phyloP scores from a whole-genome alignment of 2,329 filamentous ascomycete genomes.

The Parafenestella ontariensis region DNA sequence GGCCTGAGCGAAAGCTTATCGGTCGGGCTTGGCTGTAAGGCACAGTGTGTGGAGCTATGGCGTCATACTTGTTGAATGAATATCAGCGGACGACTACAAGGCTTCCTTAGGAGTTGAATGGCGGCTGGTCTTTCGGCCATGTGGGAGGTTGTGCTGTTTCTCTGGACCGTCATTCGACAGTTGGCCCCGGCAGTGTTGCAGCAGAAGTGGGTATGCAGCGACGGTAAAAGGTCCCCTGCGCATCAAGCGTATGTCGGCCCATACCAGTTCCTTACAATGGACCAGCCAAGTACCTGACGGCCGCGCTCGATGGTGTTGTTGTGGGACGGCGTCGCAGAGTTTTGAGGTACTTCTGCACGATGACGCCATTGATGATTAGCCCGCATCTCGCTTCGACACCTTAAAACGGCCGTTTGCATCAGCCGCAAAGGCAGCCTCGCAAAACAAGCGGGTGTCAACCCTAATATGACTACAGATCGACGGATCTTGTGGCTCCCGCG shows the following conservation, averaged over 20 bases:
- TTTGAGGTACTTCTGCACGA: conserved; percentile 23
- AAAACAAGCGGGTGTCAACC: not conserved
- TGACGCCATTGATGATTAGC: conserved; percentile 34
- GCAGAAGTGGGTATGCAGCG: conserved; percentile 28
- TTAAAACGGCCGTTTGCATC: conserved; percentile 4
- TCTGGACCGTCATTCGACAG: conserved; percentile 31
- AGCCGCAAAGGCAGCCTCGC: not conserved
- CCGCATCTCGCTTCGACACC: conserved; percentile 23
- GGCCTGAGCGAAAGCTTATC: conserved; percentile 25
- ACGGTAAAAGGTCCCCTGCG: conserved; percentile 14
- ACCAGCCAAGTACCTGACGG: conserved; percentile 33
- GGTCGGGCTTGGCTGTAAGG: conserved; percentile 16
- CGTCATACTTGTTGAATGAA: conserved; percentile 23
- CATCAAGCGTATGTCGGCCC: conserved; percentile 15
- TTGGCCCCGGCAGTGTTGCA: conserved; percentile 22
- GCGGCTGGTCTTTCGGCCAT: conserved; percentile 13
- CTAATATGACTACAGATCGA: conserved; percentile 15
- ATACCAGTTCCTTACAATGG: conserved; percentile 26
- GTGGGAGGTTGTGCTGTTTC: conserved; percentile 26
- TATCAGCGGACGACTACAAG: conserved; percentile 7
- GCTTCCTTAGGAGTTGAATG: conserved; percentile 7
- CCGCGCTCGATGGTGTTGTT: conserved; percentile 34
- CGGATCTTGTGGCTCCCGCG: conserved; percentile 10
- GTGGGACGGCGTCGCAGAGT: conserved; percentile 30
- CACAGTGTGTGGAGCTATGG: conserved; percentile 19